These are phyloP conservation scores for Tolypocladium inflatum DNA, from an alignment of 2,329 filamentous ascomycete genomes.

Conservation along the genomic window DNA sequence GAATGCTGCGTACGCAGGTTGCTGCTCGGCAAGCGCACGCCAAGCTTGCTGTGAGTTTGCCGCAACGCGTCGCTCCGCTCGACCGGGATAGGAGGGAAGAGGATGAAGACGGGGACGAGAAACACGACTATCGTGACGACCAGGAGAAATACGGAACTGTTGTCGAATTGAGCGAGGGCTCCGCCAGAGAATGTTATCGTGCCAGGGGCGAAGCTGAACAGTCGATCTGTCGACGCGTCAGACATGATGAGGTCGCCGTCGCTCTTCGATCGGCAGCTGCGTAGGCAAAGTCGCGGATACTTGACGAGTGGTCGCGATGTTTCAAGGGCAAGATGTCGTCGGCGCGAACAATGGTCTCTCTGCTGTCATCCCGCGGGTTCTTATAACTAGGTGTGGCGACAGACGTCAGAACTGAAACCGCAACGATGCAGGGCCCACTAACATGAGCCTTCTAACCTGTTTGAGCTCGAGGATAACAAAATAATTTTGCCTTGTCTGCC, in stretches of 20 bases:
- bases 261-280: neutral
- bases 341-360: neutral
- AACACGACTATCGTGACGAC: slow-evolving; percentile 38
- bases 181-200: slow-evolving; percentile 12
- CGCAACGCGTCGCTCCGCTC: slow-evolving; percentile 42
- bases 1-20: slow-evolving; percentile 21
- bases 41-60: slow-evolving; percentile 43
- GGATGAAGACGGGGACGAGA: slow-evolving; percentile 40
- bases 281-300: neutral
- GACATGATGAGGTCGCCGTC: neutral
- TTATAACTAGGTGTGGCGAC: neutral
- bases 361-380: neutral
- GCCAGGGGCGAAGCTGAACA: slow-evolving; percentile 1
- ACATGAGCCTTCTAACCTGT: neutral
- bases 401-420: neutral
- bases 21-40: slow-evolving; percentile 27
- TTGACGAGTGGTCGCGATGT: neutral
- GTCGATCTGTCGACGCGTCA: neutral
- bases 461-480: neutral
- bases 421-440: neutral
- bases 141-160: slow-evolving; percentile 27
- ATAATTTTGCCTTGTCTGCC: neutral
- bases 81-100: slow-evolving; percentile 45
- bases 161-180: slow-evolving; percentile 16
- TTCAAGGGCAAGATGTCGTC: too few species aligned